Conservation (phyloP, 768 basidiomycete species). For the Lepiota subincarnata region DNA sequence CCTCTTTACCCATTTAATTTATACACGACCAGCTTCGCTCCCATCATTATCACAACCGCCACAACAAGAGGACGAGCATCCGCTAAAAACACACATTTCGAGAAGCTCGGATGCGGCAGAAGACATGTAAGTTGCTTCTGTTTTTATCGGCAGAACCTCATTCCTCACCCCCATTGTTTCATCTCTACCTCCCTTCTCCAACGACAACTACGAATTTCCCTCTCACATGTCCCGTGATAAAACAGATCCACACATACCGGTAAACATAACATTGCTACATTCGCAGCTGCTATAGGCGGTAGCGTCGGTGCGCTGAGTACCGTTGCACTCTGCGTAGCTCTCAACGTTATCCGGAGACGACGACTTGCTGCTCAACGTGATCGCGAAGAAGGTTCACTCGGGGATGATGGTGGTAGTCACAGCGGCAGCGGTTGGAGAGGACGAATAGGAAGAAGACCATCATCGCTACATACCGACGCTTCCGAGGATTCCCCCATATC, state of each 20-base stretch:
- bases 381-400: conserved; percentile 25
- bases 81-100: too few relatives aligned
- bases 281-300: conserved; percentile 51
- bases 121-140: too few relatives aligned
- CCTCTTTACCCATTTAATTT: conserved; percentile 45
- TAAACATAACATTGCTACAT: conserved; percentile 39
- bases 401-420: conserved; percentile 3
- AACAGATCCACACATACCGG: conserved; percentile 18
- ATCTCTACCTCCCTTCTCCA: too few relatives aligned
- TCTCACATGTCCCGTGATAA: neutral
- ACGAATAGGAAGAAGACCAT: neutral
- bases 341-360: conserved; percentile 49
- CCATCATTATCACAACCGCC: too few relatives aligned
- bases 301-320: conserved; percentile 46
- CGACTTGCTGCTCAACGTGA: conserved; percentile 36
- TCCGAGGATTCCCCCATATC: conserved; percentile 37
- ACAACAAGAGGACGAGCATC: too few relatives aligned
- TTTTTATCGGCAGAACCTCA: too few relatives aligned
- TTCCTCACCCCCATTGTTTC: neutral
- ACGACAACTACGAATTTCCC: neutral
- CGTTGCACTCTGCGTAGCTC: conserved; percentile 42
- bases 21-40: conserved; percentile 20
- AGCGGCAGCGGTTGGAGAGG: conserved; percentile 6
- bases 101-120: too few relatives aligned
- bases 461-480: conserved; percentile 23